Conservation (phyloP, 805 yeast genomes). For the Metschnikowia santaceciliae region DNA sequence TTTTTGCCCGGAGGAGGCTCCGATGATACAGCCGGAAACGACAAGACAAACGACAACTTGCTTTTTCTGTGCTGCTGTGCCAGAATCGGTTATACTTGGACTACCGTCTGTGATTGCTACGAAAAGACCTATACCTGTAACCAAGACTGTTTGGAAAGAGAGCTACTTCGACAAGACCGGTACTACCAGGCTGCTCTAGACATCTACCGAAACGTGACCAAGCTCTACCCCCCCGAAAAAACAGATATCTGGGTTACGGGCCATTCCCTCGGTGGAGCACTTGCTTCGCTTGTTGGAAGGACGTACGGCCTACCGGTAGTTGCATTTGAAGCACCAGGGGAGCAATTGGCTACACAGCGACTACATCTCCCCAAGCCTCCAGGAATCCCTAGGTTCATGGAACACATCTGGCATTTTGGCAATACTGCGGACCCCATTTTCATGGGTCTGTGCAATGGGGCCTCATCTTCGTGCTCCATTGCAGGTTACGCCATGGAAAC, state of each 20-base stretch:
- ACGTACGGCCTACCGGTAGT: slow-evolving; percentile 90
- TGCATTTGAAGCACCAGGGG: slow-evolving; percentile 92
- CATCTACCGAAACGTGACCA: slow-evolving; percentile 67
- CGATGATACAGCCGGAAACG: slow-evolving; percentile 72
- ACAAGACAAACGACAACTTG: slow-evolving; percentile 82
- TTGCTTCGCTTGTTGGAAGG: slow-evolving; percentile 76
- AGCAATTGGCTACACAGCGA: slow-evolving; percentile 73
- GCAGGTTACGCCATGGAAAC: slow-evolving; percentile 98
- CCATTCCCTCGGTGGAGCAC: slow-evolving; percentile 90
- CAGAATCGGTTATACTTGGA: slow-evolving; percentile 85
- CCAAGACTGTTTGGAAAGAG: slow-evolving; percentile 79
- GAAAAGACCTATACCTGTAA: slow-evolving; percentile 80
- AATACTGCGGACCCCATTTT: slow-evolving; percentile 96
- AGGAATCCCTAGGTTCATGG: slow-evolving; percentile 71
- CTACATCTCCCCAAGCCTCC: slow-evolving; percentile 93
- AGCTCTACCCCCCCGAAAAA: slow-evolving; percentile 55
- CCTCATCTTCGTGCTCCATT: slow-evolving; percentile 78
- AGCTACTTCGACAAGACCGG: slow-evolving; percentile 66
- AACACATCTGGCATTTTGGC: slow-evolving; percentile 92
- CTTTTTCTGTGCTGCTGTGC: slow-evolving; percentile 96
- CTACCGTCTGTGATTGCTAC: slow-evolving; percentile 93
- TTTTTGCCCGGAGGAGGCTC: slow-evolving; percentile 46
- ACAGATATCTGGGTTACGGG: slow-evolving; percentile 88
- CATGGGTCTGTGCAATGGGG: slow-evolving; percentile 96
- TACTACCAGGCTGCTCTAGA: slow-evolving; percentile 79